Percentiles rank a stretch among this genome's conserved stretches.
phyloP scores from a whole-genome alignment of 768 basidiomycete genomes.

The Termitomyces titanicus region DNA sequence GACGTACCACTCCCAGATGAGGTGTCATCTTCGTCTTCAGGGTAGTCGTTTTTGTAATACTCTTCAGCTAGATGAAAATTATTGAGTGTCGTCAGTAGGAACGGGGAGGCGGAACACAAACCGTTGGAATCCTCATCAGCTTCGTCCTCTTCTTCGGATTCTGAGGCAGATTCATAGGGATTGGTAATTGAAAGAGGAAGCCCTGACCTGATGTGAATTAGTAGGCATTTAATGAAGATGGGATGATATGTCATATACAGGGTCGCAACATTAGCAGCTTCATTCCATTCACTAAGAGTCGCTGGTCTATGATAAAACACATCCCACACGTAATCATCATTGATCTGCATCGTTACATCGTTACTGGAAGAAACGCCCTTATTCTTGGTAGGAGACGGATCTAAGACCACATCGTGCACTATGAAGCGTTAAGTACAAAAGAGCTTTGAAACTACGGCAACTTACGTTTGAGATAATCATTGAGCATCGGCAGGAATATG shows the following conservation, averaged over 20 bases:
- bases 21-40: conserved; percentile 55
- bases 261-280: conserved; percentile 54
- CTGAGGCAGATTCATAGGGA: conserved; percentile 56
- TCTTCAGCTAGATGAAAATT: conserved; percentile 55
- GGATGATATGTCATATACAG: conserved; percentile 40
- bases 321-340: conserved; percentile 78
- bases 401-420: conserved; percentile 28
- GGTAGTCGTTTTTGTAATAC: conserved; percentile 84
- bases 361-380: conserved; percentile 2
- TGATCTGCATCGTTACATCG: conserved; percentile 2
- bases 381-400: conserved; percentile 6
- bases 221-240: conserved; percentile 1
- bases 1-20: conserved; percentile 34
- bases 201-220: conserved; percentile 44
- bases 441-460: neutral
- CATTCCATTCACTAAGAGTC: conserved; percentile 57
- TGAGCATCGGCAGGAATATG: conserved; percentile 74
- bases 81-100: neutral
- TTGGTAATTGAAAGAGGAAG: conserved; percentile 56
- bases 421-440: neutral
- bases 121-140: conserved; percentile 87
- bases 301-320: conserved; percentile 74
- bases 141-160: conserved; percentile 67
- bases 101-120: conserved; percentile 23
- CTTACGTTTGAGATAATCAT: conserved; percentile 67